Base-by-base conservation (phyloP, 2,329 filamentous ascomycete genomes). In the Beauveria medogensis region DNA sequence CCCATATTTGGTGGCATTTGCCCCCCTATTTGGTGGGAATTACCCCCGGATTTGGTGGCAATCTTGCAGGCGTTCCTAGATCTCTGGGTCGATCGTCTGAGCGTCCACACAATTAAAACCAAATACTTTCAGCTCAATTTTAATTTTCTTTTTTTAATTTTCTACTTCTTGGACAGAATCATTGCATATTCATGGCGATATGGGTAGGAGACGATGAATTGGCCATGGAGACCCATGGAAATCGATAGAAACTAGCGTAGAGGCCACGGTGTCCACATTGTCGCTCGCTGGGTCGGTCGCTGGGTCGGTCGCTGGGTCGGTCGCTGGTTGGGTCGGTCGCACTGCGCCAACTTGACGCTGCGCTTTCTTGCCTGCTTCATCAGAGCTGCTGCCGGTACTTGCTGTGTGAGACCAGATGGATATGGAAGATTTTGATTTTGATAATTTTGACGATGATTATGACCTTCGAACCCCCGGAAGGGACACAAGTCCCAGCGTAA, bases 291-390 rank as follows among this genome's bases (percentile, higher is more conserved):
- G 26, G 26, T 26, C 26, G 26, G 26, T 67, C 63, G 48, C 59
- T 64, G 30, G n/a, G n/a, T n/a, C n/a, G n/a, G n/a, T n/a, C n/a
- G 0, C 52, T 1, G 26, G 30, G 47, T 30, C 14, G 30, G 26
- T 67, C 63, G 48, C 59, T 64, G 30, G 0, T 54, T 1, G 26
- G 30, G 47, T 30, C 14, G 30, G n/a, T 50, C 7, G 47, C 7
- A 50, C 47, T 28, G 26, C 26, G 24, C 47, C 47, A 14, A 50
- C 47, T 18, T 43, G 26, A 26, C 5, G 26, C 26, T 26, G 26
- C 26, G 41, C 41, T 43, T 43, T 7, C 41, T n/a, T 43, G 41
- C 41, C 18, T n/a, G n/a, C n/a, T n/a, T n/a, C n/a, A n/a, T 43
- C 18, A 48, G 22, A n/a, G 8, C 5, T 48, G 46, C 20, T 26